Evolutionary conservation across 441 rosid genomes (phyloP), one percentile per base, ranked within the genome.

Genomic region (Populus trichocarpa): DNA sequence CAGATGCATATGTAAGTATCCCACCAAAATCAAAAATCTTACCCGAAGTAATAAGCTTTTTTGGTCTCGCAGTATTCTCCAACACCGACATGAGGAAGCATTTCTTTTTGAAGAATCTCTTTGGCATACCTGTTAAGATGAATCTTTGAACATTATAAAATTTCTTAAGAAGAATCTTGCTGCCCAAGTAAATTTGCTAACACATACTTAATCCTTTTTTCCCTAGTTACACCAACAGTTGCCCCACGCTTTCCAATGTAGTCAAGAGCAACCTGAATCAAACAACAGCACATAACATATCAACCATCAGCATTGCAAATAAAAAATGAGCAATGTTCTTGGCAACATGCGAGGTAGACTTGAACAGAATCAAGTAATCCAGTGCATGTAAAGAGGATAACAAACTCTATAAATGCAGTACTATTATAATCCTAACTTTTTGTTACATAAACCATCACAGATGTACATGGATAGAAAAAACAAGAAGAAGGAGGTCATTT

Each of bases 1-100:
- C 59, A 69, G 22, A 73, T 38, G 42, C 40, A 69, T 16, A 57
- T 18, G 14, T 67, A 14, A 18, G 28, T n/a, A 64, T 13, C 57
- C 13, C 57, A 64, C 67, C 72, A 70, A 11, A 13, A 71, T 68
- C 70, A 76, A 38, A 65, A 72, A 67, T 85, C 90, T 36, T 84
- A 94, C 98, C 99, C 99, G 81, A 96, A 96, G 84, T 91, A 90
- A 84, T 94, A 96, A 73, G 98, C 99, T 86, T 96, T 96, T 88
- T 92, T 90, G 14, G 97, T 92, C 91, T 96, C 99, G 26, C 98
- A 96, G 83, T 78, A 90, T 75, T 94, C 98, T 80, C 89, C 96
- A 78, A 89, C 85, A 79, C 98, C 98, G 85, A 91, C 98, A 84
- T 96, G 99, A 82, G 98, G 99, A 83, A 96, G 98, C 98, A 94